Percentiles rank a stretch among this genome's conserved stretches.
Evolutionary conservation across 805 yeast species (phyloP).

Genomic region (Saturnispora halmiae): DNA sequence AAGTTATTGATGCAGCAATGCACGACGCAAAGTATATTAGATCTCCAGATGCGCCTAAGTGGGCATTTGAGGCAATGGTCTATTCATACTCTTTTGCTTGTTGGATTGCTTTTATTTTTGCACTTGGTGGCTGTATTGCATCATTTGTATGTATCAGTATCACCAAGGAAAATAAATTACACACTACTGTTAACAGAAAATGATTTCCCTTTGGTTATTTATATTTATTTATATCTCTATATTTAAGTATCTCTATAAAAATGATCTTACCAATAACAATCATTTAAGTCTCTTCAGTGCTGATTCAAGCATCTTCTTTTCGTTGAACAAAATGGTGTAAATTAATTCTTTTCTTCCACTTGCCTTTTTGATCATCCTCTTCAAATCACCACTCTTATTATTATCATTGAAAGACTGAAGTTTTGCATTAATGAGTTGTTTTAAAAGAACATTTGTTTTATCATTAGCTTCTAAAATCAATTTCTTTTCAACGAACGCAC

Average conservation of each 20-base stretch:
- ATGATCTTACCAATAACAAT: not conserved
- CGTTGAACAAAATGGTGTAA: conserved; percentile 10
- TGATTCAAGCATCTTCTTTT: conserved; percentile 15
- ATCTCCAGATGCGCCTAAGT: conserved; percentile 39
- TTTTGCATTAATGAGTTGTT: conserved; percentile 17
- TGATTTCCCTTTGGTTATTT: not conserved
- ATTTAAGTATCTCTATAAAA: not conserved
- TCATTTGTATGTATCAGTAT: conserved; percentile 36
- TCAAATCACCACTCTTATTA: conserved; percentile 11
- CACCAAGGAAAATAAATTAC: conserved; percentile 52
- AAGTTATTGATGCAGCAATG: conserved; percentile 43
- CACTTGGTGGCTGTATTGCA: conserved; percentile 30
- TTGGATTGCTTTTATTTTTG: conserved; percentile 44
- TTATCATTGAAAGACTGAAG: conserved; percentile 6
- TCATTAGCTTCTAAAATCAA: conserved; percentile 6
- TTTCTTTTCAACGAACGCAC: conserved; percentile 11
- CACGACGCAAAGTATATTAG: conserved; percentile 48
- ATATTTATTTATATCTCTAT: not conserved
- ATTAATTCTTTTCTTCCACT: conserved; percentile 4
- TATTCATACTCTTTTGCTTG: conserved; percentile 45
- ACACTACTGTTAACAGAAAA: conserved; percentile 39
- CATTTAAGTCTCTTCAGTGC: conserved; percentile 12
- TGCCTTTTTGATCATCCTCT: conserved; percentile 13
- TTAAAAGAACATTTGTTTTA: conserved; percentile 13
- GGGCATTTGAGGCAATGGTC: conserved; percentile 39